Conservation (phyloP, 805 yeast species). For the Sugiyamaella floridensis region DNA sequence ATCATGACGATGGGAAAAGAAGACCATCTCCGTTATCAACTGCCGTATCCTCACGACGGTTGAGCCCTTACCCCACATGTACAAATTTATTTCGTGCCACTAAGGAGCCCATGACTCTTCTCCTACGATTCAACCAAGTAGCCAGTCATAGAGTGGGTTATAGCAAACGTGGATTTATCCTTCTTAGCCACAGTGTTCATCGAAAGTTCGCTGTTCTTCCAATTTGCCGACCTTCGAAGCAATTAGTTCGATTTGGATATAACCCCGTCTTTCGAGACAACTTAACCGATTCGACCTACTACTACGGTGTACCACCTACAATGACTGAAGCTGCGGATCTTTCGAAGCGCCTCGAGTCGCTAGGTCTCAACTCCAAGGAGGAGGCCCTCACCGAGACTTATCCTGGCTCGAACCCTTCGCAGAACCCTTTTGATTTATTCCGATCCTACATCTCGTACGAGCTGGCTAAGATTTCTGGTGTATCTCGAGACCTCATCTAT, state of each 20-base stretch:
- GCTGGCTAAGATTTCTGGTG: constrained; percentile 64
- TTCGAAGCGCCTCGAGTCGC: constrained; percentile 9
- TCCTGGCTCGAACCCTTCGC: constrained; percentile 62
- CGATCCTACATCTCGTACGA: constrained; percentile 85
- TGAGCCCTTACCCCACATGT: neutral
- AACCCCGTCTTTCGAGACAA: neutral
- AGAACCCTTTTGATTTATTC: constrained; percentile 78
- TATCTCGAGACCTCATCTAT: constrained; percentile 59
- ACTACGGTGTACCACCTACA: constrained; percentile 8
- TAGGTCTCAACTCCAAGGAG: constrained; percentile 15
- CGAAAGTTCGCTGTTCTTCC: neutral
- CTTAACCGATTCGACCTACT: neutral
- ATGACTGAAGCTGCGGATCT: constrained; percentile 16
- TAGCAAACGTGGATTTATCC: neutral
- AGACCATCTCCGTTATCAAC: too few relatives aligned
- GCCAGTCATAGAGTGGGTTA: neutral
- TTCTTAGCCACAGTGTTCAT: neutral
- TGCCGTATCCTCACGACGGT: neutral
- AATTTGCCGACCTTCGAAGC: neutral
- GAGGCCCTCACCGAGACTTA: constrained; percentile 12
- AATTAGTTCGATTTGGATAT: neutral
- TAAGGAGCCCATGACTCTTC: neutral
- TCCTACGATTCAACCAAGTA: neutral
- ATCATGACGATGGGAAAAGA: neutral
- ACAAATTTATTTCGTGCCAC: neutral